phyloP scores from a whole-genome alignment of 208 protist genomes.

The Trypanosoma rangeli region DNA sequence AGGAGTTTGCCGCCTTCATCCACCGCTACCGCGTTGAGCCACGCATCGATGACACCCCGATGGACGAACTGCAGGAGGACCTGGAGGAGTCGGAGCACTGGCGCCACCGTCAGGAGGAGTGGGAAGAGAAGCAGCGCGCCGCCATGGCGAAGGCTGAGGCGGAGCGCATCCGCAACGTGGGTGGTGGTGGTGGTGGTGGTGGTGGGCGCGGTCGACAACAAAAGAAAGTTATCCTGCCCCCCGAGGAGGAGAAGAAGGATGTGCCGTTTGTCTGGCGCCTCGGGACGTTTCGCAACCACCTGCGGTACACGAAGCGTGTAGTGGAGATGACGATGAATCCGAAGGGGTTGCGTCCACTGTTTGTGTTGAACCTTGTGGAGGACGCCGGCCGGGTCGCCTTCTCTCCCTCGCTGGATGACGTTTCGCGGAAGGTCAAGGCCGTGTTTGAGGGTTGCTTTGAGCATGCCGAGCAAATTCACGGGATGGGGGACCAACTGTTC shows the following conservation, averaged over 20 bases:
- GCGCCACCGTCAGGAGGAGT: slow-evolving; percentile 36
- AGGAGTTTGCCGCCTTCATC: slow-evolving; percentile 79
- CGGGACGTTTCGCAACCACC: slow-evolving; percentile 40
- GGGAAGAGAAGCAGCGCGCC: slow-evolving; percentile 22
- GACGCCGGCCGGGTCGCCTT: slow-evolving; percentile 52
- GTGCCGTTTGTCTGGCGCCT: slow-evolving; percentile 63
- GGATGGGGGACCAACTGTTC: slow-evolving; percentile 92
- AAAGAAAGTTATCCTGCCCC: slow-evolving; percentile 11
- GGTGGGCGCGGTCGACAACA: not conserved
- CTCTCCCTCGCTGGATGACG: slow-evolving; percentile 66
- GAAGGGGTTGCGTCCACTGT: slow-evolving; percentile 82
- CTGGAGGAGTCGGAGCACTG: slow-evolving; percentile 66
- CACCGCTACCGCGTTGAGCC: slow-evolving; percentile 46
- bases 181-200: not conserved
- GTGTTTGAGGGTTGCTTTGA: slow-evolving; percentile 84
- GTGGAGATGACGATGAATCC: slow-evolving; percentile 65
- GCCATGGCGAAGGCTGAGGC: slow-evolving; percentile 16
- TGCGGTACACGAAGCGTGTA: slow-evolving; percentile 72
- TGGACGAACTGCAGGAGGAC: slow-evolving; percentile 73
- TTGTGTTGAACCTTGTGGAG: slow-evolving; percentile 76
- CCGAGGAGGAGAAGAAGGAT: slow-evolving; percentile 23
- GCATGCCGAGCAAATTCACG: slow-evolving; percentile 64
- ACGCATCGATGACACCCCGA: slow-evolving; percentile 29
- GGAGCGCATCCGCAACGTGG: slow-evolving; percentile 1
- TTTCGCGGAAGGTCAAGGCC: slow-evolving; percentile 48